Evolutionary conservation across 768 basidiomycete genomes (phyloP), one percentile per base, ranked within the genome.

Genomic region (Dacryopinax spathularia): DNA sequence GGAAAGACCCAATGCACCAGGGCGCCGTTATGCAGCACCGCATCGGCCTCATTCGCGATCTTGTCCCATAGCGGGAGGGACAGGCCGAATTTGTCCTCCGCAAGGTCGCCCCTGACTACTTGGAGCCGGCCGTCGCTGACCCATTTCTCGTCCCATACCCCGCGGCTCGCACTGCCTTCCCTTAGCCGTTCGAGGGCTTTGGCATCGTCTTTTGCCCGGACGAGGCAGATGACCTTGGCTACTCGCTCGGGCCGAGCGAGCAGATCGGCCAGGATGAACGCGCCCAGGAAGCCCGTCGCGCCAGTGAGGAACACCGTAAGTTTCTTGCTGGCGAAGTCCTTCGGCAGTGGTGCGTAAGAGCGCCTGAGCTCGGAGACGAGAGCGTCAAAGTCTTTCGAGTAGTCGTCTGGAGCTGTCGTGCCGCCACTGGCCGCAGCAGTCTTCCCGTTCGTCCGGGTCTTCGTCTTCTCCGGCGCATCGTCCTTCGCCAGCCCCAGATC

Each of bases 1-100:
- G 93, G 92, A 73, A 96, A 99, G 1, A 99, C 91, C 96, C 96
- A 99, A 71, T 99, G 96, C 15, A 98, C 95, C 73, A 97, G 74
- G n/a, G 96, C 96, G 34, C 96, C 96, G 67, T 99, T 99, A 72
- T 99, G 96, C 48, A 98, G 70, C 34, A 99, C 78, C 0, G 83
- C 85, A 70, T 98, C 93, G 0, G 85, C 84, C 70, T 92, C 87
- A 20, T 75, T 70, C 1, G 86, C 79, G 13, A 97, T 69, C 15
- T 80, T 76, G 18, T 76, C 71, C 95, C 95, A 98, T 0, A 75
- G 76, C 0, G 74, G 76, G 15, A 80, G 72, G 29, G 77, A 77
- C 62, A 96, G 75, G 1, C 94, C 96, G 67, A 97, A 91, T 22
- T 76, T 73, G 22, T 84, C 83, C 64, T 82, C 76, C 33, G 85